A percentile compares a stretch with the other conserved stretches of the same genome.
phyloP scores from a whole-genome alignment of 2,329 filamentous ascomycete species.

The Colletotrichum aenigma region DNA sequence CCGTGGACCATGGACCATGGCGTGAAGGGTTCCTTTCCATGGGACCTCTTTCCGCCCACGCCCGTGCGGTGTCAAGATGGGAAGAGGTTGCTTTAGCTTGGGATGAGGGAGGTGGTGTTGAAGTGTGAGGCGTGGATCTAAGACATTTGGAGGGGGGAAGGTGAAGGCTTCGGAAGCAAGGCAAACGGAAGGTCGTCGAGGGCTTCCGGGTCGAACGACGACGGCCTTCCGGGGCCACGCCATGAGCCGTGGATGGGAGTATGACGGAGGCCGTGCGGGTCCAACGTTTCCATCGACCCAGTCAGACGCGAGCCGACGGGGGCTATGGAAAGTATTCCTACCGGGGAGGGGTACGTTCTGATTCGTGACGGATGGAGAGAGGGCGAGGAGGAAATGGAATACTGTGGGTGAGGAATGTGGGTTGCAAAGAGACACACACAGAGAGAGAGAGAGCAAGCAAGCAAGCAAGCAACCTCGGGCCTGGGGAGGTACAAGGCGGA shows the following conservation, averaged over 20 bases:
- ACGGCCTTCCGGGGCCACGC: background rate
- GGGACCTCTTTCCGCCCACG: background rate
- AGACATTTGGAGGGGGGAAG: background rate
- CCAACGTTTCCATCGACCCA: background rate
- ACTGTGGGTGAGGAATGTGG: background rate
- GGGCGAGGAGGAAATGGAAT: background rate
- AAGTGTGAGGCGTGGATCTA: constrained; percentile 8
- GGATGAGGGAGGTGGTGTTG: background rate
- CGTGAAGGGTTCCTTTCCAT: background rate
- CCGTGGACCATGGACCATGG: background rate
- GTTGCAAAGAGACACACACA: background rate
- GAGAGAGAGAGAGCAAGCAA: background rate
- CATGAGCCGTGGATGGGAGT: constrained; percentile 4
- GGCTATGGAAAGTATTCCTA: background rate
- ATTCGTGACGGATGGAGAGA: background rate
- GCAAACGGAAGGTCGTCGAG: constrained; percentile 3
- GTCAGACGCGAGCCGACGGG: constrained; percentile 1
- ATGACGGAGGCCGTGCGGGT: constrained; percentile 17
- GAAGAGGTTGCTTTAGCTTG: constrained; percentile 4
- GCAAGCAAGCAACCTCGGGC: background rate
- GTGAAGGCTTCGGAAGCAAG: background rate
- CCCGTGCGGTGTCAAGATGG: constrained; percentile 15
- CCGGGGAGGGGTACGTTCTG: background rate
- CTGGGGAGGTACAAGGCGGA: background rate
- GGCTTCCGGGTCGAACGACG: constrained; percentile 6